Evolutionary conservation across 768 basidiomycete genomes (phyloP), one percentile per base, ranked within the genome.

Genomic region (Mycena kentingensis): DNA sequence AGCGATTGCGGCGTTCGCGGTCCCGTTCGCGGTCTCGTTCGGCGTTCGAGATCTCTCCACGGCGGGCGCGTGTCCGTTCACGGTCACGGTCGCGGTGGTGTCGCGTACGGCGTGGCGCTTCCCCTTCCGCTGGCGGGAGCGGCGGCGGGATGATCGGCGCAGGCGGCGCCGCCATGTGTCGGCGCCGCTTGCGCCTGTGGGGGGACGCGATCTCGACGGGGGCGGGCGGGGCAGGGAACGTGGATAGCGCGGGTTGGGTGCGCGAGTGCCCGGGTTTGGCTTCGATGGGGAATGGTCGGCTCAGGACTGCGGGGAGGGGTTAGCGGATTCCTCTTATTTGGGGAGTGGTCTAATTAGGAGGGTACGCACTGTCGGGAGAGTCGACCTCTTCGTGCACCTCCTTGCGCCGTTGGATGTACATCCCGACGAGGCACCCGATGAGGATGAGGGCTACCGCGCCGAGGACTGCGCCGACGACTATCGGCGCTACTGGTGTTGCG

Each of bases 211-310:
- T 38, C 37, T 29, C 44, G 15, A 39, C 43, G 19, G 46, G 26
- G 5, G 21, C 27, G 4, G 39, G 27, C 26, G 32, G 18, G 1
- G 19, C 19, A 11, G 29, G 27, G 10, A 16, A 12, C 25, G 37
- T 43, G 15, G 21, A 12, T 3, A 46, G 42, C 4, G 32, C 41
- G 5, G 41, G 21, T 19, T 31, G 51, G 21, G 34, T 19, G 5
- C 22, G 39, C 26, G 54, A 46, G 8, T 21, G 43, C 3, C 49
- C 49, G 18, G 39, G 46, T 32, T 52, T 52, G 26, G 28, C 41
- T 2, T 38, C 26, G 4, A 56, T 16, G 0, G 50, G 46, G 22
- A 57, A 57, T 5, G 55, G 51, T 32, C 46, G 39, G 41, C 46
- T 57, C 15, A 37, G 21, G 12, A 52, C 51, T 57, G 19, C 16